Base-by-base conservation (phyloP, 1,284 basidiomycete species). In the Phlebopus sp. region DNA sequence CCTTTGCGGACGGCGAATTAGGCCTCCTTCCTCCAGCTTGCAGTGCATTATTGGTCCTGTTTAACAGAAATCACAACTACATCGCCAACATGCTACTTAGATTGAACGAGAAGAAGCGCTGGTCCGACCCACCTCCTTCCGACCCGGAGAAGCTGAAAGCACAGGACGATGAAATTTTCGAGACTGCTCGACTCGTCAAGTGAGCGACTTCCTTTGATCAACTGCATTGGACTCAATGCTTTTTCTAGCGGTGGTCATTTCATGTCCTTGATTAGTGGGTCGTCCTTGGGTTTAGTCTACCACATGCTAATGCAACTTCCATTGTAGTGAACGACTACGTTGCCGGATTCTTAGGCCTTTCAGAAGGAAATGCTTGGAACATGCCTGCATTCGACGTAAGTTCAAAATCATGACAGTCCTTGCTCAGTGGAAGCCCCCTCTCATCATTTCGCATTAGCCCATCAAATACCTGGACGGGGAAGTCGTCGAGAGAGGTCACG, bases 91-190 rank as follows among this genome's bases (percentile, higher is more conserved):
- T 77, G 55, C 71, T 91, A 29, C 64, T 83, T 25, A 69, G 75
- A 47, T 82, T 88, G 60, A 86, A 89, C 60, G 84, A 88, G 60
- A 62, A 64, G 30, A 70, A 74, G 1, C 73, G 60, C 5, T 79
- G 72, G 27, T 30, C 23, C 10, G 37, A 31, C 34, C 45, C 45
- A 23, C 29, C 27, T 7, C 40, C 27, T 29, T 29, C 27, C 8
- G 27, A 29, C 10, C 27, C 27, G 27, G 27, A 8, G 8, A 29
- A 29, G 27, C 27, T 29, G 8, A 29, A 29, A 8, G 27, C 17
- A 21, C 82, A 84, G 58, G 81, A 84, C 51, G 79, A 85, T 46
- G 84, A 86, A 58, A 74, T 90, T 45, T 89, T 90, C 74, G 74
- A 86, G 49, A 79, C 81, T 13, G 75, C 85, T 6, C 74, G 85